Evolutionary conservation across 495 filamentous ascomycete genomes (phyloP).

Genomic region (Tuber indicum): DNA sequence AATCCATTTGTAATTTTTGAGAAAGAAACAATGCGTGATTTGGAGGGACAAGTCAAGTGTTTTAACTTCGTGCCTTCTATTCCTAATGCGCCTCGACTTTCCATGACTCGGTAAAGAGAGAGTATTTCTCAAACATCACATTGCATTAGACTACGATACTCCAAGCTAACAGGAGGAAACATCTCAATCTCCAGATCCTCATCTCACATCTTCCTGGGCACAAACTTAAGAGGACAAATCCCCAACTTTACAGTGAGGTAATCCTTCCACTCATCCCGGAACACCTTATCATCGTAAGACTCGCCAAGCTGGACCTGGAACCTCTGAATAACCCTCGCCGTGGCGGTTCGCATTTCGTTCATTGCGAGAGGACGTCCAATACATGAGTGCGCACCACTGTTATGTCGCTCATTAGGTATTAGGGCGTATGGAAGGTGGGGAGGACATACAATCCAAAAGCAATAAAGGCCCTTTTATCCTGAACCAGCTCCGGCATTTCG

Average conservation of each 20-base stretch:
- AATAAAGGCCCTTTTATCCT: conserved; percentile 15
- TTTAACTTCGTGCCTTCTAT: too few relatives aligned
- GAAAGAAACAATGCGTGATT: neutral
- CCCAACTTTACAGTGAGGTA: conserved; percentile 1
- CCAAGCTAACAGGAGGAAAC: neutral
- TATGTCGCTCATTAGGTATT: neutral
- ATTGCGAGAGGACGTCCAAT: conserved; percentile 15
- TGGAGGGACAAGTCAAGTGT: too few relatives aligned
- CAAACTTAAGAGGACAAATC: neutral
- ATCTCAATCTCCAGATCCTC: neutral
- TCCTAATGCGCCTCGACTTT: neutral
- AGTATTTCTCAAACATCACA: neutral
- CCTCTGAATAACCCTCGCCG: conserved; percentile 6
- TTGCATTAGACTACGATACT: neutral
- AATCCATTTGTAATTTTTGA: neutral
- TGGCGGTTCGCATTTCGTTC: conserved; percentile 9
- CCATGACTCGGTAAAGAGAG: neutral
- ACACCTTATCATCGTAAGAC: conserved; percentile 9
- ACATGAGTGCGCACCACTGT: conserved; percentile 13
- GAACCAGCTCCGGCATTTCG: conserved; percentile 4
- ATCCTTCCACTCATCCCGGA: conserved; percentile 11
- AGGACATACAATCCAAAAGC: conserved; percentile 12
- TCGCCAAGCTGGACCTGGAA: conserved; percentile 6
- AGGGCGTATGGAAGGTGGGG: neutral
- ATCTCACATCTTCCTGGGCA: neutral